Evolutionary conservation across 108 stramenopile species (phyloP).

Genomic region (Fistulifera pelliculosa): DNA sequence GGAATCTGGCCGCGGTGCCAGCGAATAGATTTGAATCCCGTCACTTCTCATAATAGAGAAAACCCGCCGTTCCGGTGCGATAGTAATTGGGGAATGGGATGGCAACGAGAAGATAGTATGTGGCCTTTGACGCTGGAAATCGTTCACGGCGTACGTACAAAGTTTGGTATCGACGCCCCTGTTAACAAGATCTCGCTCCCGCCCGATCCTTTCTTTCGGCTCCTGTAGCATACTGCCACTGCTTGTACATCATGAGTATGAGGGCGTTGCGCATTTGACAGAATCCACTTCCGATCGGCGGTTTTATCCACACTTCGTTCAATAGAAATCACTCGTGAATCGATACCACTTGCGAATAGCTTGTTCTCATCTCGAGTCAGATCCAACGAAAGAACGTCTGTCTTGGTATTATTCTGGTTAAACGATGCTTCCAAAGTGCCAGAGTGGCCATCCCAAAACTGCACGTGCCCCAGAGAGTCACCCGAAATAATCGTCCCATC

Average conservation of each 20-base stretch:
- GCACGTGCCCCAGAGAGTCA: conserved; percentile 85
- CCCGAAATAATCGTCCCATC: conserved; percentile 84
- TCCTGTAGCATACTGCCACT: conserved; percentile 47
- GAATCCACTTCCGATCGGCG: conserved; percentile 64
- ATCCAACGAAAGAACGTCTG: conserved; percentile 82
- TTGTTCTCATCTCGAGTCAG: conserved; percentile 61
- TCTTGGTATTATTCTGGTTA: conserved; percentile 61
- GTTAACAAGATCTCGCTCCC: conserved; percentile 61
- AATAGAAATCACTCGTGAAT: conserved; percentile 82
- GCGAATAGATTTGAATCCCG: conserved; percentile 45
- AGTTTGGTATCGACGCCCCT: conserved; percentile 88
- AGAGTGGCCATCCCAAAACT: conserved; percentile 82
- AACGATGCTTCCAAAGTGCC: conserved; percentile 80
- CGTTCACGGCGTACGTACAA: conserved; percentile 59
- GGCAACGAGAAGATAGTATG: conserved; percentile 73
- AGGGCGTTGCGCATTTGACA: conserved; percentile 73
- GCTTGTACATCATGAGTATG: conserved; percentile 91
- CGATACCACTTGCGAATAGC: conserved; percentile 89
- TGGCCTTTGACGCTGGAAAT: conserved; percentile 57
- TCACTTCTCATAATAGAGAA: conserved; percentile 48
- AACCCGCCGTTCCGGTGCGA: conserved; percentile 35
- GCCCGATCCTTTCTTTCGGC: conserved; percentile 1
- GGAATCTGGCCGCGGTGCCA: neutral
- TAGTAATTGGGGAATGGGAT: conserved; percentile 36
- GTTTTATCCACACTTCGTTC: conserved; percentile 48